Evolutionary conservation across 257 asterid species (phyloP).

Genomic region (Osmanthus fragrans): DNA sequence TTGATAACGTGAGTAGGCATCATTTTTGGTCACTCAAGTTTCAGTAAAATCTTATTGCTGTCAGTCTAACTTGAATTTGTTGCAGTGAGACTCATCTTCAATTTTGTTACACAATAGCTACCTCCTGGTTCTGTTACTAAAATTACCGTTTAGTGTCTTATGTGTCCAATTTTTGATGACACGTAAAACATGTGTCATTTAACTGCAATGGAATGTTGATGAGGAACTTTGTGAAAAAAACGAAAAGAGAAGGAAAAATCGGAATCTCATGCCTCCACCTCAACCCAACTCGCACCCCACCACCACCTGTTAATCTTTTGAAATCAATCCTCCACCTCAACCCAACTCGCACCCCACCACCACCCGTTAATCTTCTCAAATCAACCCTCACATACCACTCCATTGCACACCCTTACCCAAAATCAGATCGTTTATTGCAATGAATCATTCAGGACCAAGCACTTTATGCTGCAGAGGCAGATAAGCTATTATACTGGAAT

Average conservation of each 20-base stretch:
- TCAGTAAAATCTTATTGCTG: not conserved
- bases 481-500: slow-evolving; percentile 90
- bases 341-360: not conserved
- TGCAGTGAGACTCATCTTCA: not conserved
- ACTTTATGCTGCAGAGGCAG: slow-evolving; percentile 91
- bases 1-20: not conserved
- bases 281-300: not conserved
- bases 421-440: not conserved
- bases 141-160: not conserved
- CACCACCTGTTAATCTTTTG: not conserved
- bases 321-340: not conserved
- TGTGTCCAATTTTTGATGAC: not conserved
- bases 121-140: not conserved
- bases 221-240: too few species aligned
- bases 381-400: not conserved
- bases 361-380: not conserved
- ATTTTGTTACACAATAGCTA: not conserved
- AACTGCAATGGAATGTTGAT: too few species aligned
- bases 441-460: slow-evolving; percentile 67
- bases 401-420: not conserved
- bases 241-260: too few species aligned
- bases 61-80: not conserved
- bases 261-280: not conserved
- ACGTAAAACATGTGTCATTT: not conserved
- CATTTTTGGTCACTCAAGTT: not conserved